Conservation (phyloP, 345 rosid genomes). For the Geranium rotundifolium region DNA sequence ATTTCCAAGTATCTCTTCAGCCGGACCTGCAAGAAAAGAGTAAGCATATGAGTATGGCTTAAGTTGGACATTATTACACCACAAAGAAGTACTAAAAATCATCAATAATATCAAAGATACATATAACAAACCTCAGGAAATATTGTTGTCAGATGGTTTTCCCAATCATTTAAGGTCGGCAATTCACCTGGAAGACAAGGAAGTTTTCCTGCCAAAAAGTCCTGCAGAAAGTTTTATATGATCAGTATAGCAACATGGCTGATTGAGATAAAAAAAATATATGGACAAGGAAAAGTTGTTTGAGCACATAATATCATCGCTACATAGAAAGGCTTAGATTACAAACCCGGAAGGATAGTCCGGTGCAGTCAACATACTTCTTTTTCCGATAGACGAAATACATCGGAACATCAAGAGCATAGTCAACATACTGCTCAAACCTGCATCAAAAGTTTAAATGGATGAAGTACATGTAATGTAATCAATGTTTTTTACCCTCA, state of each 20-base stretch:
- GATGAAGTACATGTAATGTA: background rate
- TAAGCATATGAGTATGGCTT: background rate
- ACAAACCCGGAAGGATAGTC: constrained; percentile 92
- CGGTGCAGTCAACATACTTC: constrained; percentile 83
- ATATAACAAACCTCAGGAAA: constrained; percentile 75
- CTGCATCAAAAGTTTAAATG: constrained; percentile 27
- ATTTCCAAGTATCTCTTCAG: constrained; percentile 97
- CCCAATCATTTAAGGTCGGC: constrained; percentile 94
- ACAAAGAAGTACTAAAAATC: background rate
- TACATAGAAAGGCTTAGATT: constrained; percentile 14
- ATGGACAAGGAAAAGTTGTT: background rate
- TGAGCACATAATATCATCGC: background rate
- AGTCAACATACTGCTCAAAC: constrained; percentile 98
- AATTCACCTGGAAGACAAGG: constrained; percentile 84
- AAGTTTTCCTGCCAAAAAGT: constrained; percentile 93
- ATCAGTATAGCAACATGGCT: background rate
- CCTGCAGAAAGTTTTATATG: constrained; percentile 32
- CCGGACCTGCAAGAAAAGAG: constrained; percentile 50
- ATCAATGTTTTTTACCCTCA: background rate
- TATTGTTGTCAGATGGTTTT: constrained; percentile 89
- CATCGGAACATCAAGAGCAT: constrained; percentile 99
- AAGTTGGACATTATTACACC: constrained; percentile 8
- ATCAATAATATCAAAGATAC: constrained; percentile 9
- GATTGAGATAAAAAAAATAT: background rate
- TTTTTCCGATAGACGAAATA: constrained; percentile 82